These are phyloP conservation scores for Heliocybe sulcata DNA, from an alignment of 1,284 basidiomycete species.

Conservation along the genomic window DNA sequence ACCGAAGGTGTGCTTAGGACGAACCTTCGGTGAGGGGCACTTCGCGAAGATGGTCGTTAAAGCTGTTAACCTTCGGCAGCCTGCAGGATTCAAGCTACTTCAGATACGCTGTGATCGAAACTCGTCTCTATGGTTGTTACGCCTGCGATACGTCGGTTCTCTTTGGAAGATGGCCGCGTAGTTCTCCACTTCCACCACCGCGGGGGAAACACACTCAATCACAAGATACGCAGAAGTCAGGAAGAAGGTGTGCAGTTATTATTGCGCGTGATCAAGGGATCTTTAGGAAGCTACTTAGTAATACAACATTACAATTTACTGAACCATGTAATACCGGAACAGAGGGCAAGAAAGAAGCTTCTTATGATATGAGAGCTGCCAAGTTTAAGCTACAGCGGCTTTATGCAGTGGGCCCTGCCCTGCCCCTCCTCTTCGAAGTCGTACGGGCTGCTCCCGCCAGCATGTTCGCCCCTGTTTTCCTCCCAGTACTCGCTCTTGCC, in stretches of 20 bases:
- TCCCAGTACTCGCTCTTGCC: too few species aligned
- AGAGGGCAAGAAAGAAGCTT: too few species aligned
- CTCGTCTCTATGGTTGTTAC: constrained; percentile 5
- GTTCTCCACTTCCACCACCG: constrained; percentile 14
- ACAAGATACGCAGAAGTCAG: constrained; percentile 13
- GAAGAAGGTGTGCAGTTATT: constrained; percentile 15
- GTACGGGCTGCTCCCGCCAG: too few species aligned
- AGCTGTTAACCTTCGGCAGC: constrained; percentile 3
- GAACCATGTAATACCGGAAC: too few species aligned
- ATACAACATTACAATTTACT: too few species aligned
- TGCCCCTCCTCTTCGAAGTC: too few species aligned
- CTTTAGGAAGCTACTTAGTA: too few species aligned
- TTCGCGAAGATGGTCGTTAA: not conserved
- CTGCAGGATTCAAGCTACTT: constrained; percentile 15
- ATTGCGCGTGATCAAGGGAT: too few species aligned
- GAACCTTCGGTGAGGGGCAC: constrained; percentile 9
- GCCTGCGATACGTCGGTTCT: constrained; percentile 10
- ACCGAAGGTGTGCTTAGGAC: constrained; percentile 13
- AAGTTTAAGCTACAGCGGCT: too few species aligned
- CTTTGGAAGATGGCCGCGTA: constrained; percentile 6
- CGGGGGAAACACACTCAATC: constrained; percentile 13
- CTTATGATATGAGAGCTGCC: too few species aligned
- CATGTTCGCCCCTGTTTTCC: too few species aligned
- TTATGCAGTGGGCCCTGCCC: too few species aligned
- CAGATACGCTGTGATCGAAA: not conserved